phyloP scores from a whole-genome alignment of 495 filamentous ascomycete genomes.

The Bathelium albidoporum region DNA sequence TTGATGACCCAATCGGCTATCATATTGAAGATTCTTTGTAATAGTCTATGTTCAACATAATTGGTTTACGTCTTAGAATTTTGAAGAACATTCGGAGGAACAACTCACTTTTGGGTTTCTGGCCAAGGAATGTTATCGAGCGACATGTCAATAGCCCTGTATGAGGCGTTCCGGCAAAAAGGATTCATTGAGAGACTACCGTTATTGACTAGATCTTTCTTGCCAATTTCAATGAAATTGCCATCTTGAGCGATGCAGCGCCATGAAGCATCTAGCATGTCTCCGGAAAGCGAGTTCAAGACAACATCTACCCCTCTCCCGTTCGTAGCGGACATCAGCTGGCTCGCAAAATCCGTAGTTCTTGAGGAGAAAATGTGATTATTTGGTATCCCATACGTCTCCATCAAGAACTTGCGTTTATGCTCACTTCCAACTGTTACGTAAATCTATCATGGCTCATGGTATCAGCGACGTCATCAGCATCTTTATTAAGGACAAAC shows the following conservation, averaged over 20 bases:
- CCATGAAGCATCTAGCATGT: conserved; percentile 14
- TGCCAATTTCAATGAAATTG: conserved; percentile 38
- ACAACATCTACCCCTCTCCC: conserved; percentile 18
- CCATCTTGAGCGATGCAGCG: conserved; percentile 30
- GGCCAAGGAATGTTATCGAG: background rate
- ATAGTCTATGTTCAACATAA: background rate
- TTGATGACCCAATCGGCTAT: background rate
- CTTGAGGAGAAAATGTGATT: conserved; percentile 31
- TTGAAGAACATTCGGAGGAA: background rate
- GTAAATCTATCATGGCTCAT: too few species aligned
- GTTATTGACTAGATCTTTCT: conserved; percentile 18
- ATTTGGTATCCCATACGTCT: conserved; percentile 30
- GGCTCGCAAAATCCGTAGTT: background rate
- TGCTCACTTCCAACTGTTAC: conserved; percentile 37
- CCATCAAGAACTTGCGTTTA: conserved; percentile 34
- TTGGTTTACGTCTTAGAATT: background rate
- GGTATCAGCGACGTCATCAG: too few species aligned
- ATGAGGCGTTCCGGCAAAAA: conserved; percentile 21
- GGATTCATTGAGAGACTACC: conserved; percentile 9
- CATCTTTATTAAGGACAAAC: background rate
- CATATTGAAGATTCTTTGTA: background rate
- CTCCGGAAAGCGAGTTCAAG: conserved; percentile 16
- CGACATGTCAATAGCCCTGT: conserved; percentile 27
- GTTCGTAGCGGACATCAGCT: conserved; percentile 7
- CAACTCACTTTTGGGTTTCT: background rate